Conservation (phyloP, 2,329 filamentous ascomycete species). For the Teratosphaeria pseudoeucalypti region DNA sequence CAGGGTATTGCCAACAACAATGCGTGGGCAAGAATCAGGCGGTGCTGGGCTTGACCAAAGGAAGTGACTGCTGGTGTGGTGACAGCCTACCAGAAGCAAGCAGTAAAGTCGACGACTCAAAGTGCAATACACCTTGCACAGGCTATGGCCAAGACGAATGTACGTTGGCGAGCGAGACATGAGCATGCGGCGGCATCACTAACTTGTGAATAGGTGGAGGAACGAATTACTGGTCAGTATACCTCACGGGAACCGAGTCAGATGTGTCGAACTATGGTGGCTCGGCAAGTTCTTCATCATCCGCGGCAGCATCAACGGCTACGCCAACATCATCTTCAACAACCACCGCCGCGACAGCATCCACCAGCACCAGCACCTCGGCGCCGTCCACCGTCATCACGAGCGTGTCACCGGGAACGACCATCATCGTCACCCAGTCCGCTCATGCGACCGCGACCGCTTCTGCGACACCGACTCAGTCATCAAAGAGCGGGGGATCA, state of each 20-base stretch:
- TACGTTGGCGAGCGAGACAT: constrained; percentile 21
- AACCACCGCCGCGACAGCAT: neutral
- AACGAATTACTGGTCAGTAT: constrained; percentile 39
- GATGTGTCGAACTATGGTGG: constrained; percentile 25
- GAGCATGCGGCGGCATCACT: neutral
- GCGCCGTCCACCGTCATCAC: constrained; percentile 17
- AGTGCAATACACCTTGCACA: constrained; percentile 57
- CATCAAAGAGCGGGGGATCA: constrained; percentile 24
- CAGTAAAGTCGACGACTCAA: constrained; percentile 43
- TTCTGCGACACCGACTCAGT: neutral
- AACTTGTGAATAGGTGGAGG: constrained; percentile 44
- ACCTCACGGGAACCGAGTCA: constrained; percentile 38
- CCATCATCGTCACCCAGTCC: constrained; percentile 26
- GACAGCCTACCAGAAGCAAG: constrained; percentile 51
- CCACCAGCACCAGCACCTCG: constrained; percentile 11
- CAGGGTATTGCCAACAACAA: constrained; percentile 44
- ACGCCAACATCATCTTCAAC: constrained; percentile 4
- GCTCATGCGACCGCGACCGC: constrained; percentile 3
- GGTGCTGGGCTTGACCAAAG: constrained; percentile 54
- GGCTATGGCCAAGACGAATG: constrained; percentile 56
- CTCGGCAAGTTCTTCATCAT: constrained; percentile 11
- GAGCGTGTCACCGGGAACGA: constrained; percentile 21
- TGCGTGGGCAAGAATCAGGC: constrained; percentile 39
- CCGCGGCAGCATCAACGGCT: constrained; percentile 2
- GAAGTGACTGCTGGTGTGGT: constrained; percentile 64